These are phyloP conservation scores for Naganishia onofrii DNA, from an alignment of 768 basidiomycete genomes.

Conservation along the genomic window DNA sequence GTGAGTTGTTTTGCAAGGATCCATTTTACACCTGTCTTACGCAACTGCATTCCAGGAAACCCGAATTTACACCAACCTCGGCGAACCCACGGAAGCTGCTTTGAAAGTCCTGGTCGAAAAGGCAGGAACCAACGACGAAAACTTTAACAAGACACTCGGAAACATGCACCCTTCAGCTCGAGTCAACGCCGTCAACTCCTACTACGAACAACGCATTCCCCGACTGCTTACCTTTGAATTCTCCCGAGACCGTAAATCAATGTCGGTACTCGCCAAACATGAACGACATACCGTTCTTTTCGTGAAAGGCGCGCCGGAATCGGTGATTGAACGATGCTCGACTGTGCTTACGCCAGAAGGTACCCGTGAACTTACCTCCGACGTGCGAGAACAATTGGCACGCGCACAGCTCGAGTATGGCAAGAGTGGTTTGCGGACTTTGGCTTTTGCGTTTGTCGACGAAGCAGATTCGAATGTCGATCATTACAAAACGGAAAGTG, in stretches of 20 bases:
- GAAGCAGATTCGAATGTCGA: slow-evolving; percentile 70
- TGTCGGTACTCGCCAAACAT: slow-evolving; percentile 85
- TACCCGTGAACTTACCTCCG: slow-evolving; percentile 66
- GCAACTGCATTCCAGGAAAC: slow-evolving; percentile 93
- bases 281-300: slow-evolving; percentile 66
- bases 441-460: slow-evolving; percentile 84
- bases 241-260: slow-evolving; percentile 96
- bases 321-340: slow-evolving; percentile 83
- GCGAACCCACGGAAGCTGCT: slow-evolving; percentile 96
- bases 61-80: slow-evolving; percentile 72
- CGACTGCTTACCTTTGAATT: slow-evolving; percentile 95
- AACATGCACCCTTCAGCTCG: slow-evolving; percentile 63
- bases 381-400: slow-evolving; percentile 63
- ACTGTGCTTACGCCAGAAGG: slow-evolving; percentile 53
- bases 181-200: slow-evolving; percentile 78
- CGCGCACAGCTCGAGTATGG: slow-evolving; percentile 72
- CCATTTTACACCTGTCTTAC: slow-evolving; percentile 90
- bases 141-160: slow-evolving; percentile 58
- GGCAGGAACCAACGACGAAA: slow-evolving; percentile 67
- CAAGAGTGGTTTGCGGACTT: slow-evolving; percentile 76
- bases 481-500: slow-evolving; percentile 76
- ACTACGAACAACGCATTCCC: slow-evolving; percentile 70
- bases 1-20: slow-evolving; percentile 70
- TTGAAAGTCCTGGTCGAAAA: slow-evolving; percentile 94
- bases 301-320: slow-evolving; percentile 95